Percentiles rank a stretch among this genome's conserved stretches.
phyloP scores from a whole-genome alignment of 1,139 yeast species.

The Geotrichum reessii region DNA sequence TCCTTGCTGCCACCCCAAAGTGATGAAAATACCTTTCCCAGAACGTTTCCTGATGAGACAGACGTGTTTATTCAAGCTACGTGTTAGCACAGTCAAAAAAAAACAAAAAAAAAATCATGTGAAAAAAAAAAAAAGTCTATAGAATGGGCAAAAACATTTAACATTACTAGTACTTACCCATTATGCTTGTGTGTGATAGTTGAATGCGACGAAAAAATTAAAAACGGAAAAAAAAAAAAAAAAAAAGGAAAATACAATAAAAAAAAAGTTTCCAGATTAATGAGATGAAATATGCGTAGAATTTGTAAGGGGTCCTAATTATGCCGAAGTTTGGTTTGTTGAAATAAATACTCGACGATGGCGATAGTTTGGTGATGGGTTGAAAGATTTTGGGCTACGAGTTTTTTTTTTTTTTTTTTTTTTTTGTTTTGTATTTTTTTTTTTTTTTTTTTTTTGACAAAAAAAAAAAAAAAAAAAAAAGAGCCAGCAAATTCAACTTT shows the following conservation, averaged over 20 bases:
- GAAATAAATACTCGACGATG: background rate
- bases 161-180: background rate
- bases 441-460: background rate
- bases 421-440: background rate
- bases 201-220: no score
- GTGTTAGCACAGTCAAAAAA: no score
- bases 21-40: conserved; percentile 78
- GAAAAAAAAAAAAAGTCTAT: no score
- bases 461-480: background rate
- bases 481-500: background rate
- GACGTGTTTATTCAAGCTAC: background rate
- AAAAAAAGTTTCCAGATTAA: no score
- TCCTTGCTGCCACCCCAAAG: conserved; percentile 90
- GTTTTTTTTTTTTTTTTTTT: no score
- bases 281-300: background rate
- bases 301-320: background rate
- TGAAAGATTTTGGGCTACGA: background rate
- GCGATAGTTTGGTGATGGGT: background rate
- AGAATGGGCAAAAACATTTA: no score
- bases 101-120: no score
- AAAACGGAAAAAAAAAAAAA: no score
- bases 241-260: no score
- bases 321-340: background rate
- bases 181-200: background rate
- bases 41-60: conserved; percentile 14